phyloP scores from a whole-genome alignment of 805 yeast species.

The Kodamaea sagamina region DNA sequence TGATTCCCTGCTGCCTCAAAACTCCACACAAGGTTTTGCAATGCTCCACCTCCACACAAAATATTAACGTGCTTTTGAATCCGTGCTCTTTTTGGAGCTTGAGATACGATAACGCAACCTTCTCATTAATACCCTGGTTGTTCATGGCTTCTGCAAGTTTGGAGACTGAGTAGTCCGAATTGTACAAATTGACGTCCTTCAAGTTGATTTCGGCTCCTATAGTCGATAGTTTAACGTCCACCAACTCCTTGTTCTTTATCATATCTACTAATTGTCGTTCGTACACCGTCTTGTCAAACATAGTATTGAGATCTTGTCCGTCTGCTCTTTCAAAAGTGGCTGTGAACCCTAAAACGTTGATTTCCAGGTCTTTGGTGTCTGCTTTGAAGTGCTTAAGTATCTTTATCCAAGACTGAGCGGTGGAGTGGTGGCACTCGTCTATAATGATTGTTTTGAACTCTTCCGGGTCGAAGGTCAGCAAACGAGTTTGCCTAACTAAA shows the following conservation, averaged over 20 bases:
- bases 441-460: conserved; percentile 74
- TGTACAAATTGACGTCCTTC: conserved; percentile 25
- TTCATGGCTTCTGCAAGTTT: conserved; percentile 59
- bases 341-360: conserved; percentile 77
- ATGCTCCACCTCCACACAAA: conserved; percentile 76
- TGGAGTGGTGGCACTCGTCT: conserved; percentile 94
- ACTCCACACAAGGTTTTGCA: conserved; percentile 53
- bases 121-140: conserved; percentile 51
- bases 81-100: conserved; percentile 32
- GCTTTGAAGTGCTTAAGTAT: conserved; percentile 63
- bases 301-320: conserved; percentile 53
- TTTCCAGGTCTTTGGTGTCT: conserved; percentile 35
- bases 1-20: conserved; percentile 61
- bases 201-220: conserved; percentile 53
- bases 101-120: conserved; percentile 56
- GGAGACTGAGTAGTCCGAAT: conserved; percentile 56
- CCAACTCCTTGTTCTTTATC: conserved; percentile 68
- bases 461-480: conserved; percentile 53
- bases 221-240: conserved; percentile 65
- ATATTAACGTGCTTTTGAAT: conserved; percentile 67
- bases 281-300: conserved; percentile 73
- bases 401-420: conserved; percentile 63
- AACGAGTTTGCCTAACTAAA: conserved; percentile 46
- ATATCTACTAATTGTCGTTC: conserved; percentile 65
- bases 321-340: conserved; percentile 88